phyloP scores from a whole-genome alignment of 2,329 filamentous ascomycete genomes.

The Colletotrichum musae region DNA sequence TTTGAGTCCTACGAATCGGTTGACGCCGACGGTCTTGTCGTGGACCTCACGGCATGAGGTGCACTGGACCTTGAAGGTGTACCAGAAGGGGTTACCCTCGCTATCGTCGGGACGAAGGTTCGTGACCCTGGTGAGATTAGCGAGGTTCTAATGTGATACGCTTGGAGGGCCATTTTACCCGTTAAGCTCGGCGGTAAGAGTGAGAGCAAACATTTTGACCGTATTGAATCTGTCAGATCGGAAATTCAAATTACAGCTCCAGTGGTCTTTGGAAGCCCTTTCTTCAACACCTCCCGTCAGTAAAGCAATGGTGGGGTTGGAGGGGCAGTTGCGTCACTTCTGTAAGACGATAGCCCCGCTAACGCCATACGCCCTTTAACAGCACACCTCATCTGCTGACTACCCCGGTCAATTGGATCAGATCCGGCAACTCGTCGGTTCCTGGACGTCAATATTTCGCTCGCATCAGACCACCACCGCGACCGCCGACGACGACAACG shows the following conservation, averaged over 20 bases:
- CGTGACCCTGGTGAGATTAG: conserved; percentile 77
- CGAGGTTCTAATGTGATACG: not conserved
- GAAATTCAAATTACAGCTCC: not conserved
- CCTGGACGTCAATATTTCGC: conserved; percentile 13
- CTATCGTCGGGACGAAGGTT: conserved; percentile 89
- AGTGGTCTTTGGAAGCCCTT: too few relatives aligned
- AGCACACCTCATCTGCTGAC: conserved; percentile 13
- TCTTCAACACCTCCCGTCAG: not conserved
- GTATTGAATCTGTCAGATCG: conserved; percentile 37
- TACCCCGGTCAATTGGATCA: conserved; percentile 22
- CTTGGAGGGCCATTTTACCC: conserved; percentile 65
- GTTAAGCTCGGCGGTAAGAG: conserved; percentile 76
- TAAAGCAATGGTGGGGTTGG: conserved; percentile 37
- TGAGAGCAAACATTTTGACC: conserved; percentile 73
- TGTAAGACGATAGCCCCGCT: conserved; percentile 11
- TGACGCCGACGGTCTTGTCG: conserved; percentile 87
- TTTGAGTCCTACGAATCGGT: conserved; percentile 81
- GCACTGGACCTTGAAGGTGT: conserved; percentile 98
- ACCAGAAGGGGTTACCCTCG: conserved; percentile 88
- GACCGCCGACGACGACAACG: conserved; percentile 8
- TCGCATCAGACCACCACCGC: conserved; percentile 29
- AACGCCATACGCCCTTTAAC: not conserved
- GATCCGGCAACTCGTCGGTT: conserved; percentile 21
- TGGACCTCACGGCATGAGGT: conserved; percentile 96
- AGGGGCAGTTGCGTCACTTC: conserved; percentile 39